These are phyloP conservation scores for Aspergillus kassunensis DNA, from an alignment of 495 filamentous ascomycete species.

Conservation along the genomic window DNA sequence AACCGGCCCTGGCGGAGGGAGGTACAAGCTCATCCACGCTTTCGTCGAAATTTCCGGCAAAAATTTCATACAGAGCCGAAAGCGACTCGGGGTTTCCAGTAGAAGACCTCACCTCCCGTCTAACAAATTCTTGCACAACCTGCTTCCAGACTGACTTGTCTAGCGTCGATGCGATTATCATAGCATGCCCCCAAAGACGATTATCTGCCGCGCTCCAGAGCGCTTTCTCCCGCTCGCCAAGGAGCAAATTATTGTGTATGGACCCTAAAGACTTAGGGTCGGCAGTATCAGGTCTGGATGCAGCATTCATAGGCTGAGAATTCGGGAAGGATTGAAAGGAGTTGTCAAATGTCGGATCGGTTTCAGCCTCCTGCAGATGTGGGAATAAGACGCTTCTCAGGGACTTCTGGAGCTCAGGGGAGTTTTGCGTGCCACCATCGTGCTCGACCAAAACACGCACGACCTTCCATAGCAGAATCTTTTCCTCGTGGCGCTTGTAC, in stretches of 20 bases:
- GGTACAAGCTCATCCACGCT: slow-evolving; percentile 97
- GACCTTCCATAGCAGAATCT: slow-evolving; percentile 83
- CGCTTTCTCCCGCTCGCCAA: slow-evolving; percentile 84
- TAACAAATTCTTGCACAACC: slow-evolving; percentile 89
- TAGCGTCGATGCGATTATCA: slow-evolving; percentile 81
- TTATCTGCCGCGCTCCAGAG: slow-evolving; percentile 94
- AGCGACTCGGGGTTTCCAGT: slow-evolving; percentile 76
- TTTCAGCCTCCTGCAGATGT: slow-evolving; percentile 38
- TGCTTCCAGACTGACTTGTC: slow-evolving; percentile 75
- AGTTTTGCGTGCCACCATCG: slow-evolving; percentile 80
- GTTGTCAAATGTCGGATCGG: slow-evolving; percentile 24
- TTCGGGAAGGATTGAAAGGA: slow-evolving; percentile 24
- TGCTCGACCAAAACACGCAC: slow-evolving; percentile 75
- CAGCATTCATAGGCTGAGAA: slow-evolving; percentile 24
- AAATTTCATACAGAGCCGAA: slow-evolving; percentile 85
- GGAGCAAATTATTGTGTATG: slow-evolving; percentile 66
- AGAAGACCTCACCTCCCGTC: slow-evolving; percentile 79
- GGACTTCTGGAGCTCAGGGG: slow-evolving; percentile 63
- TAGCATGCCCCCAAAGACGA: slow-evolving; percentile 91
- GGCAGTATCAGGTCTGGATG: slow-evolving; percentile 53
- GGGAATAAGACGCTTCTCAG: slow-evolving; percentile 72
- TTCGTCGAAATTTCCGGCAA: slow-evolving; percentile 91
- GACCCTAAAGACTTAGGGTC: slow-evolving; percentile 63
- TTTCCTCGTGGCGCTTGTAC: slow-evolving; percentile 72
- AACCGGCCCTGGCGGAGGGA: slow-evolving; percentile 82